Base-by-base conservation (phyloP, 495 filamentous ascomycete species). In the Neurospora cerealis region DNA sequence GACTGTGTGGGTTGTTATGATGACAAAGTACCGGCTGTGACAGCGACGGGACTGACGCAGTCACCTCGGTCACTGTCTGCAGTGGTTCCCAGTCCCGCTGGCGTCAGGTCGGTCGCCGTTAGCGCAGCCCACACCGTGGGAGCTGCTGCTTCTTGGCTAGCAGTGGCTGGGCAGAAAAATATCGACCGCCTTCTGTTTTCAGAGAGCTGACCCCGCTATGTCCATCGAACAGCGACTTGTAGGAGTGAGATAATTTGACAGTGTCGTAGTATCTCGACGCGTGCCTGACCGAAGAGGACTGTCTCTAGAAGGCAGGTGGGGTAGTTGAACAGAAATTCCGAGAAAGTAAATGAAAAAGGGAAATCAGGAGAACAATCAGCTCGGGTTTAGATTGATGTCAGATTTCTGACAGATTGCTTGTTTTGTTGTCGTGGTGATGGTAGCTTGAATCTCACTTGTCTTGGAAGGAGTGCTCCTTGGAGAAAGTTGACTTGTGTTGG, bases 181-280 rank as follows among this genome's bases (percentile, higher is more conserved):
- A 72, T 32, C 74, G 78, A 81, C 80, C 80, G 80, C 80, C 78
- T 80, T 71, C 79, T 76, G 73, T 69, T 79, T 80, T 74, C 62
- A 75, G 73, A 40, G 48, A 6, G 72, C 54, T 4, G 36, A 76
- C 74, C 74, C 77, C 70, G 75, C 74, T 17, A 44, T 38, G 38
- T 44, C 7, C 66, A 72, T 42, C 24, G n/a, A 6, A 28, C 54
- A 19, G 54, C 54, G 28, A 34, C 54, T 7, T 19, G 44, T 37
- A 17, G 4, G 19, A 13, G n/a, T 11, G 0, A 5, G 74, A 74
- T 79, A 78, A 74, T 70, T 37, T 36, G 24, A 78, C 78, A 73
- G 66, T 72, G 73, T 70, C 6, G 6, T 34, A 62, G 54, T 62
- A 62, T 32, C 13, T 62, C 13, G 54, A 5, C 13, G 54, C 24